Conservation (phyloP, 441 rosid species). For the Jatropha podagrica region DNA sequence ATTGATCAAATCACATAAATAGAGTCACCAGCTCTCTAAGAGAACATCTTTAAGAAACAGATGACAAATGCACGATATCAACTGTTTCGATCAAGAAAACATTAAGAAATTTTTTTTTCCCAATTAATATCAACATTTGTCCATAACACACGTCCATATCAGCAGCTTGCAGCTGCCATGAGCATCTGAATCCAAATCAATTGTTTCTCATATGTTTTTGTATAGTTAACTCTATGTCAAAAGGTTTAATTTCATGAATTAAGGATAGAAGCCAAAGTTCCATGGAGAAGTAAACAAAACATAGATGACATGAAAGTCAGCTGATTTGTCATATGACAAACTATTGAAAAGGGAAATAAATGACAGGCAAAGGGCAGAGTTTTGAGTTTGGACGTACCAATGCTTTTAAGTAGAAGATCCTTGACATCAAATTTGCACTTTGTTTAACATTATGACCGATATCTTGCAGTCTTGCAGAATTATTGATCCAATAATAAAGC, state of each 20-base stretch:
- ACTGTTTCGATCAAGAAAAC: not conserved
- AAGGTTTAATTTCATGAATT: constrained; percentile 5
- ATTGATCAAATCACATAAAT: not conserved
- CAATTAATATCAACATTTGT: not conserved
- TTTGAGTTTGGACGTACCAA: not conserved
- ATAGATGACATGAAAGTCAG: not conserved
- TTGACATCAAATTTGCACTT: not conserved
- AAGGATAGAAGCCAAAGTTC: not conserved
- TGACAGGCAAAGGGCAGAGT: not conserved
- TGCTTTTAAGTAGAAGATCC: constrained; percentile 2
- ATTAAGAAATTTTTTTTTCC: not conserved
- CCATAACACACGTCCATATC: not conserved
- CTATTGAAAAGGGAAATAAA: constrained; percentile 1
- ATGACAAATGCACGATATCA: not conserved
- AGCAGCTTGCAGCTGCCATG: constrained; percentile 10
- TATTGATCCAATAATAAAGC: not conserved
- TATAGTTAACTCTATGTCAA: not conserved
- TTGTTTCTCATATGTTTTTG: not conserved
- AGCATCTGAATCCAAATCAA: constrained; percentile 9
- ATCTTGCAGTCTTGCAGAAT: not conserved
- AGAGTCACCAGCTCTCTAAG: not conserved
- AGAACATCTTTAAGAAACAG: constrained; percentile 1
- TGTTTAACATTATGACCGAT: not conserved
- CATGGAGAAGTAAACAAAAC: not conserved
- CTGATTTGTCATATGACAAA: not conserved